A percentile compares a stretch with the other conserved stretches of the same genome.
These are phyloP conservation scores for Perkinsus olseni DNA, from an alignment of 169 alveolate genomes.

Conservation along the genomic window DNA sequence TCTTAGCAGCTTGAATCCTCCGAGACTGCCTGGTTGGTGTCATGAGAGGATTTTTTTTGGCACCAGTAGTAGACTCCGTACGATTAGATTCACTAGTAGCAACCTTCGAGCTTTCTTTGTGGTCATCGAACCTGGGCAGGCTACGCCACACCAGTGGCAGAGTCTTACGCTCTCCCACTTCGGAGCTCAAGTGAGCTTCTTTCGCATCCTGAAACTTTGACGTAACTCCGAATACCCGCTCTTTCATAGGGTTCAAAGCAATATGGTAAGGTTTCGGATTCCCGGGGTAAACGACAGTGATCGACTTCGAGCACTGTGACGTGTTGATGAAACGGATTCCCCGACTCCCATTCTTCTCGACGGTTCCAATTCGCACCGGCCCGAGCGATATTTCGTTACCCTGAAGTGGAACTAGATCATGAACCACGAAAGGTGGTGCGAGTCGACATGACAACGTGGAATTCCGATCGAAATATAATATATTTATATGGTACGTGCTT, in stretches of 20 bases:
- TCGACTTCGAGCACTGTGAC: not conserved
- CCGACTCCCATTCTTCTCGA: not conserved
- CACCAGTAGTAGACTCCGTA: not conserved
- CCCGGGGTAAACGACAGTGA: not conserved
- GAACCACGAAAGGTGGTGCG: not conserved
- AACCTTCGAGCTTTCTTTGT: not conserved
- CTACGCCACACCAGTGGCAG: not conserved
- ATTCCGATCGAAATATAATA: no score
- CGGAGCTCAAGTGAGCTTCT: not conserved
- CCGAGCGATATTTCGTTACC: not conserved
- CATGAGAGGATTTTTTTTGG: not conserved
- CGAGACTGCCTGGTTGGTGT: not conserved
- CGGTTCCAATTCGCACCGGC: not conserved
- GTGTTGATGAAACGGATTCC: not conserved
- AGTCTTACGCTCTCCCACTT: not conserved
- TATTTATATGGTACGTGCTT: no score
- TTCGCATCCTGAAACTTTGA: not conserved
- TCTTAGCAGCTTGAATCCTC: not conserved
- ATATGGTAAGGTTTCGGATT: not conserved
- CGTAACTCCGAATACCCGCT: not conserved
- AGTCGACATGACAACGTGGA: no score
- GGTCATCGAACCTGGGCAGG: not conserved
- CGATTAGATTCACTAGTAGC: no score
- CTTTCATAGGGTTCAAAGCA: not conserved
- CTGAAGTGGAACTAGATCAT: not conserved